Evolutionary conservation across 2,329 filamentous ascomycete genomes (phyloP).

Genomic region (Aulographum hederae): DNA sequence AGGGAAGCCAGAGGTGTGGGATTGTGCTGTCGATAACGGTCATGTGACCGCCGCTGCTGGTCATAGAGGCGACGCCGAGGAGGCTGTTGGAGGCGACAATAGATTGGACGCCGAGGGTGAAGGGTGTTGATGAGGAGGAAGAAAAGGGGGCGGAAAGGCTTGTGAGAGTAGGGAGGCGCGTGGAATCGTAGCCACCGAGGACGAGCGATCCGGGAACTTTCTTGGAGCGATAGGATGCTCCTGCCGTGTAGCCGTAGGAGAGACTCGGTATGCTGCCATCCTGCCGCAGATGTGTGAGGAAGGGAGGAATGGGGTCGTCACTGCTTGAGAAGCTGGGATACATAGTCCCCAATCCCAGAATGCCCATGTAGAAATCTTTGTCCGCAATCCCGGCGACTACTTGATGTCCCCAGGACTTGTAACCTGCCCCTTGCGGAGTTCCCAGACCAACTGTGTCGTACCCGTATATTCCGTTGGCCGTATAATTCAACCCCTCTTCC

Average conservation of each 20-base stretch:
- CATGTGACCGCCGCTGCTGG: slow-evolving; percentile 9
- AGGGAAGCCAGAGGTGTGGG: slow-evolving; percentile 22
- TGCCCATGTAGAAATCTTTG: slow-evolving; percentile 19
- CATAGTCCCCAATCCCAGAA: slow-evolving; percentile 17
- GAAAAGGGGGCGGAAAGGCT: slow-evolving; percentile 10
- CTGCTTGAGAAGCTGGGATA: slow-evolving; percentile 20
- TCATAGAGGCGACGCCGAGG: slow-evolving; percentile 4
- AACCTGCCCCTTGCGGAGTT: slow-evolving; percentile 7
- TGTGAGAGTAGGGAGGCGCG: slow-evolving; percentile 12
- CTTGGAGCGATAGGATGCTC: slow-evolving; percentile 12
- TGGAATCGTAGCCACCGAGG: slow-evolving; percentile 20
- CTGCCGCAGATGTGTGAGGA: slow-evolving; percentile 14
- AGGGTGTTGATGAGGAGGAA: slow-evolving; percentile 7
- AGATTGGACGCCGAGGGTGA: slow-evolving; percentile 10
- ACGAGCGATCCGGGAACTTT: slow-evolving; percentile 15
- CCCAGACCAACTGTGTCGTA: slow-evolving; percentile 15
- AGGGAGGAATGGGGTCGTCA: slow-evolving; percentile 13
- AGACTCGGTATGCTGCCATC: slow-evolving; percentile 15
- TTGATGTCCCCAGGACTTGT: slow-evolving; percentile 13
- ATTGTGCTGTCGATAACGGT: slow-evolving; percentile 19
- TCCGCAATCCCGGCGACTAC: slow-evolving; percentile 18
- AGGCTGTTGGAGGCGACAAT: slow-evolving; percentile 7
- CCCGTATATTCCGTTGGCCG: slow-evolving; percentile 15
- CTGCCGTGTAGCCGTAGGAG: slow-evolving; percentile 23
- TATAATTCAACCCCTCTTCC: slow-evolving; percentile 12